phyloP scores from a whole-genome alignment of 2,329 filamentous ascomycete genomes.

The Aureobasidium vineae region DNA sequence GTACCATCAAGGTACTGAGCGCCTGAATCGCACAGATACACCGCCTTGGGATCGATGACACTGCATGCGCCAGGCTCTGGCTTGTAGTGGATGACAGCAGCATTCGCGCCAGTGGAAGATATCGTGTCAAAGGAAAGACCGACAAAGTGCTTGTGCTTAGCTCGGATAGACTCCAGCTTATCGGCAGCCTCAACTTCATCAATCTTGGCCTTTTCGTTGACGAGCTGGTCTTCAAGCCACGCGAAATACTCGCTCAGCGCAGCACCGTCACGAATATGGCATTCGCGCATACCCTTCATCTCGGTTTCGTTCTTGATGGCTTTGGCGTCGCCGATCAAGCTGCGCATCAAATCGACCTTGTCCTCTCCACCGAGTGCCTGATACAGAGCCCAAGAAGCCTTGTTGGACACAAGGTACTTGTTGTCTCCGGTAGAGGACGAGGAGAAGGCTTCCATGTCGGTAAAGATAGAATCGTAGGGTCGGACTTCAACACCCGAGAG shows the following conservation, averaged over 20 bases:
- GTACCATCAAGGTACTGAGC: conserved; percentile 96
- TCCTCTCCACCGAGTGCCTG: conserved; percentile 81
- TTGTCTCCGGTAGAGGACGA: conserved; percentile 37
- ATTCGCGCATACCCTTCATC: conserved; percentile 86
- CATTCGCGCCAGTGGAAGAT: conserved; percentile 88
- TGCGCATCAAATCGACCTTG: conserved; percentile 80
- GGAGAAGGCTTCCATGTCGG: conserved; percentile 68
- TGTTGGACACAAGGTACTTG: conserved; percentile 84
- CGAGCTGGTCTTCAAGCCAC: conserved; percentile 88
- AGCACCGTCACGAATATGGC: conserved; percentile 89
- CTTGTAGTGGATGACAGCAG: conserved; percentile 93
- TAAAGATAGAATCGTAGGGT: conserved; percentile 79
- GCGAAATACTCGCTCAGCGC: conserved; percentile 91
- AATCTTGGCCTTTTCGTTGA: conserved; percentile 67
- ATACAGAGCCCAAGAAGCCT: conserved; percentile 89
- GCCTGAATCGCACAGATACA: conserved; percentile 96
- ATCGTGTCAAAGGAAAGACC: conserved; percentile 95
- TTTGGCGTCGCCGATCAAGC: conserved; percentile 86
- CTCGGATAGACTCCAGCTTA: conserved; percentile 76
- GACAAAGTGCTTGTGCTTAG: conserved; percentile 70
- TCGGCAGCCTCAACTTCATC: conserved; percentile 92
- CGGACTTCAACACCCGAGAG: conserved; percentile 71
- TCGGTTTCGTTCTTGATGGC: conserved; percentile 91
- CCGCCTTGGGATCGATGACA: conserved; percentile 74
- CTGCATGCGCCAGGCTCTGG: conserved; percentile 81